Base-by-base conservation (phyloP, 768 basidiomycete genomes). In the Inosperma sp. region DNA sequence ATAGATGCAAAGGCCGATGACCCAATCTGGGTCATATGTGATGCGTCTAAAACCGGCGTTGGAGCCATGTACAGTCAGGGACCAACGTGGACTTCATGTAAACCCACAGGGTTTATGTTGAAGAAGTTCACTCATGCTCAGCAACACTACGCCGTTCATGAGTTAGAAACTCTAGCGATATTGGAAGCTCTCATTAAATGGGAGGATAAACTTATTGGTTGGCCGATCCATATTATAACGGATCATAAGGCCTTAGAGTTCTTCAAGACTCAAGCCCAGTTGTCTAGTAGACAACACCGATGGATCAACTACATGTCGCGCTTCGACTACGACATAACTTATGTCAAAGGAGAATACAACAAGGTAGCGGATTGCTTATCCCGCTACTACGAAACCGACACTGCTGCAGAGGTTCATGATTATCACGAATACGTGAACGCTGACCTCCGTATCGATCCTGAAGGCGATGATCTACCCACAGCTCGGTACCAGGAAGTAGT, bases 81-180 rank as follows among this genome's bases (percentile, higher is more conserved):
- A 62, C 65, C 57, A 51, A 64, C 16, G 45, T 54, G 3, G 65
- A 68, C 6, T 53, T 62, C 14, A 63, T 74, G 21, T 47, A 1
- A 69, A 65, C 69, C 45, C 0, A 67, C 65, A 21, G 58, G 68
- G 33, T 66, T 70, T 52, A 60, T 66, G 61, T 76, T 59, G 0
- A 55, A 52, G 19, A 69, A 66, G 22, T 65, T 68, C 30, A 71
- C n/a, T n/a, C n/a, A n/a, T n/a, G n/a, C n/a, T n/a, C n/a, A n/a
- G n/a, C n/a, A n/a, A n/a, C 44, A 58, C 33, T 58, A 58, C 22
- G 47, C 54, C 2, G 55, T 56, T 0, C 55, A 56, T 14, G 39
- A 70, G 54, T 58, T 66, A 4, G 73, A 75, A 41, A 60, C 72
- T 22, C 35, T 74, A 2, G 70, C 69, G 1, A 65, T 68, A 0